Evolutionary conservation across 1,139 yeast species (phyloP).

Genomic region (Yamadazyma triangularis): DNA sequence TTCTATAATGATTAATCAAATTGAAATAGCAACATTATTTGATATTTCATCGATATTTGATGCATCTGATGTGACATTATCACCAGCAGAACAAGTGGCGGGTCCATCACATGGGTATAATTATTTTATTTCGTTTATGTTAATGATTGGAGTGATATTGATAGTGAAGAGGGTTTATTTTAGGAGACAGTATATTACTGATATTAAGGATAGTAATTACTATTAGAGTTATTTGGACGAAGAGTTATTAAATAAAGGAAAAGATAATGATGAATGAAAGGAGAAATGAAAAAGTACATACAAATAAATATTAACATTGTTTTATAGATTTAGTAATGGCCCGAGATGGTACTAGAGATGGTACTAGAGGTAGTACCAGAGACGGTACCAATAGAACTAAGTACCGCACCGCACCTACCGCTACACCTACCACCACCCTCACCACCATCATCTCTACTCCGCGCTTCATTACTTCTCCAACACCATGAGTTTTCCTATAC

Average conservation of each 20-base stretch:
- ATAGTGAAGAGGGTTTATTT: constrained; percentile 14
- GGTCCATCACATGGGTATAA: constrained; percentile 10
- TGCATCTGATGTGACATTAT: constrained; percentile 7
- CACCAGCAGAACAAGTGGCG: constrained; percentile 7
- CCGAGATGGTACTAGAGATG: too few relatives aligned
- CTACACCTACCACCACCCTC: too few relatives aligned
- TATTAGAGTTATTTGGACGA: constrained; percentile 9
- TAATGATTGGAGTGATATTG: constrained; percentile 12
- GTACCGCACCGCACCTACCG: too few relatives aligned
- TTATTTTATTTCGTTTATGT: constrained; percentile 16
- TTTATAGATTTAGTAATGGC: too few relatives aligned
- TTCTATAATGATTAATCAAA: constrained; percentile 27
- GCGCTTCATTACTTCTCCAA: constrained; percentile 1
- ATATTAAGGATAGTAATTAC: constrained; percentile 24
- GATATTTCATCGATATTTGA: constrained; percentile 7
- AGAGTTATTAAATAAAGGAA: too few relatives aligned
- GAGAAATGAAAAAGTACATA: too few relatives aligned
- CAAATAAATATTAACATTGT: too few relatives aligned
- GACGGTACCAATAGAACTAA: too few relatives aligned
- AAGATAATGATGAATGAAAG: too few relatives aligned
- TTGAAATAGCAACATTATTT: constrained; percentile 14
- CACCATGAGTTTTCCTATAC: constrained; percentile 37
- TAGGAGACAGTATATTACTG: constrained; percentile 22
- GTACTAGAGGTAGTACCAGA: too few relatives aligned
- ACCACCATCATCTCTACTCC: too few relatives aligned